Evolutionary conservation across 2,329 filamentous ascomycete genomes (phyloP).

Genomic region (Coniochaeta prunicola): DNA sequence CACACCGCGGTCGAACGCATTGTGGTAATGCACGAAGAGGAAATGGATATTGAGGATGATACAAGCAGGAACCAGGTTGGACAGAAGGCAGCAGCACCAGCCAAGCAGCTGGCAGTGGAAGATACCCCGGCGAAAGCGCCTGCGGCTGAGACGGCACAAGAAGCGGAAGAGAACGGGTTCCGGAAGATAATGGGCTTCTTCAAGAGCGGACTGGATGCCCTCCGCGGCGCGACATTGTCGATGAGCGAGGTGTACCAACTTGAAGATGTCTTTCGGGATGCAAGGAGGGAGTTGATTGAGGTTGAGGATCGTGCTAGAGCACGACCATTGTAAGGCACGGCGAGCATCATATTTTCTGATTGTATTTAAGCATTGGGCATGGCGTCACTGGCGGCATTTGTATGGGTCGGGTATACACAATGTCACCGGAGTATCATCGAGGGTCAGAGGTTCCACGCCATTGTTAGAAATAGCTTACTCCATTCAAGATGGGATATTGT

Average conservation of each 20-base stretch:
- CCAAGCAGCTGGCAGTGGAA: slow-evolving; percentile 2
- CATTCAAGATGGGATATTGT: not conserved
- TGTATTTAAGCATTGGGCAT: not conserved
- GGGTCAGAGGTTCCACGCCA: not conserved
- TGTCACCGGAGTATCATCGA: not conserved
- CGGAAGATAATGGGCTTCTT: slow-evolving; percentile 47
- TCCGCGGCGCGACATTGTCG: slow-evolving; percentile 53
- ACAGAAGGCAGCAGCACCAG: not conserved
- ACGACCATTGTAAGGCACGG: slow-evolving; percentile 1
- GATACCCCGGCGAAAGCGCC: slow-evolving; percentile 8
- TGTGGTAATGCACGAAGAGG: not conserved
- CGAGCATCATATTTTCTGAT: not conserved
- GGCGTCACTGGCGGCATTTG: not conserved
- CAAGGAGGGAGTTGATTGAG: slow-evolving; percentile 65
- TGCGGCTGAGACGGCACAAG: slow-evolving; percentile 12
- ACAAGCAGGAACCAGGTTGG: not conserved
- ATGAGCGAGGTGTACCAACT: slow-evolving; percentile 61
- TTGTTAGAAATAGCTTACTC: not conserved
- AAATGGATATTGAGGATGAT: not conserved
- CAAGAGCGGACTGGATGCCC: slow-evolving; percentile 47
- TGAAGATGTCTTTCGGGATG: slow-evolving; percentile 73
- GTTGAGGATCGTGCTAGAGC: slow-evolving; percentile 54
- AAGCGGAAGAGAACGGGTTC: slow-evolving; percentile 26
- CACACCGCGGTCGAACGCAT: not conserved
- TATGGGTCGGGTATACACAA: not conserved